Conservation (phyloP, 805 yeast species). For the Candida morakotiae region DNA sequence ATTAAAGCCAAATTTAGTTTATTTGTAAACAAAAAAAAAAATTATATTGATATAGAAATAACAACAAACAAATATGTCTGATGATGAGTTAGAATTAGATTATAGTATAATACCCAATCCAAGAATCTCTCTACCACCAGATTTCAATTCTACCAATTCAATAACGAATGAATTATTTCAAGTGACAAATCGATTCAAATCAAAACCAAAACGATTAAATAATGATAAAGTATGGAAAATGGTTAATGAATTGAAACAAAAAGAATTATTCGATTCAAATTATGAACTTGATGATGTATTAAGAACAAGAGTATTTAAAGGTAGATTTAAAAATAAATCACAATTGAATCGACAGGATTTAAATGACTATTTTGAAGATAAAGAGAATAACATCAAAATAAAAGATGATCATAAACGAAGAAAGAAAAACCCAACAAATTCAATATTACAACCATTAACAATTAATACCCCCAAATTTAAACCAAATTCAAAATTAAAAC, state of each 20-base stretch:
- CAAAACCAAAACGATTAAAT: slow-evolving; percentile 16
- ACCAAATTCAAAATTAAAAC: slow-evolving; percentile 15
- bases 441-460: slow-evolving; percentile 24
- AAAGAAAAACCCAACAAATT: neutral
- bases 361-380: slow-evolving; percentile 4
- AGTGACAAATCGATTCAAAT: slow-evolving; percentile 15
- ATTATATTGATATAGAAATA: neutral
- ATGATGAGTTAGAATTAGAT: slow-evolving; percentile 4
- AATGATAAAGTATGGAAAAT: slow-evolving; percentile 37
- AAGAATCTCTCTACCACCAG: slow-evolving; percentile 9
- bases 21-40: slow-evolving; percentile 3
- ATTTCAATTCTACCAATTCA: slow-evolving; percentile 8
- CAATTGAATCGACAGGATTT: slow-evolving; percentile 1
- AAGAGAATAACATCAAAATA: neutral
- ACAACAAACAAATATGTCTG: slow-evolving; percentile 4
- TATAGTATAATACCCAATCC: slow-evolving; percentile 2
- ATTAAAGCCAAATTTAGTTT: neutral
- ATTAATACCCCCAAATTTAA: slow-evolving; percentile 6
- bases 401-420: neutral
- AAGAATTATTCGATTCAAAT: slow-evolving; percentile 18
- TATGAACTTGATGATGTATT: slow-evolving; percentile 32
- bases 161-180: slow-evolving; percentile 30
- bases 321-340: slow-evolving; percentile 20
- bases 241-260: slow-evolving; percentile 28
- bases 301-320: slow-evolving; percentile 31